Evolutionary conservation across 148 eudicot genomes (phyloP), one percentile per base, ranked within the genome.

Genomic region (Vaccinium vitisidaea): DNA sequence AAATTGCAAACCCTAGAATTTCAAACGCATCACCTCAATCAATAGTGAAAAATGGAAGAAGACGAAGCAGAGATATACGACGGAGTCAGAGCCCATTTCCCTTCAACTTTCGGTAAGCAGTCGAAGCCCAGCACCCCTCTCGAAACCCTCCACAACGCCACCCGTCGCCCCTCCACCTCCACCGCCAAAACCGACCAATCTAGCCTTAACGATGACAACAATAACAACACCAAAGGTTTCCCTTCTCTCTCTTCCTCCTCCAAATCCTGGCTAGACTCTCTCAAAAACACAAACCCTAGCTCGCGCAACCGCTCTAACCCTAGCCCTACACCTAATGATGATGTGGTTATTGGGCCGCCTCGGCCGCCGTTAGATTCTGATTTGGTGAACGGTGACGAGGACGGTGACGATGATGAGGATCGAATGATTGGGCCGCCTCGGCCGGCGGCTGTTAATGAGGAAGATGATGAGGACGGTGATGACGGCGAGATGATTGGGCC

Each of bases 21-120:
- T 58, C 8, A 18, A 18, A 18, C n/a, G n/a, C 63, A 53, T 53
- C 14, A 39, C 2, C 32, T 36, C 39, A 36, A 36, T 36, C 39
- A 2, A 3, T 36, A 36, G 4, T 36, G 39, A 36, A 36, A 36
- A 18, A 53, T 25, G 16, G 90, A 89, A 92, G 96, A 87, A 39
- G 98, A 93, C 58, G 95, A 95, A 75, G 92, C 85, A 19, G 98
- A 95, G 77, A 90, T 92, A 3, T 93, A 89, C 90, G 94, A 91
- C 0, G 98, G 98, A 52, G 61, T 91, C 52, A 86, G 98, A 87
- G 91, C 94, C 21, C 91, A 93, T 16, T 94, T 95, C 79, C 98
- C 98, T 1, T 8, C 88, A 46, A 84, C 87, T 1, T 95, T 95
- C 87, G 98, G 98, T 32, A 95, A 95, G 85, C 93, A 94, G 87